Percentiles rank a stretch among this genome's conserved stretches.
These are phyloP conservation scores for Leucocoprinus leucothites DNA, from an alignment of 768 basidiomycete genomes.

Conservation along the genomic window DNA sequence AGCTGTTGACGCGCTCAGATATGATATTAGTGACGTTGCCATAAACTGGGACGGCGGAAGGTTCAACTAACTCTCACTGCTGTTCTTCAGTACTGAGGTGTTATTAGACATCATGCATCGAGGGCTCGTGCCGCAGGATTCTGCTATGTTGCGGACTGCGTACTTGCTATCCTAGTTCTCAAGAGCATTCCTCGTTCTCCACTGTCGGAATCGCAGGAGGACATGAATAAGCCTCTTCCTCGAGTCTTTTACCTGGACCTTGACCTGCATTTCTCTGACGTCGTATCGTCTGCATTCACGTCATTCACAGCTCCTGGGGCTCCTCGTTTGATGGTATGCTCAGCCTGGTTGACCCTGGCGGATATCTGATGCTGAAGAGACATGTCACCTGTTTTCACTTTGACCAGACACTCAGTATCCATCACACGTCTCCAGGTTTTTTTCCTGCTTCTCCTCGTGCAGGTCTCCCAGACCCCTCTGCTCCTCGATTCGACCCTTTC, in stretches of 20 bases:
- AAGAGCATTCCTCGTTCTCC: conserved; percentile 33
- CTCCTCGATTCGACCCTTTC: conserved; percentile 48
- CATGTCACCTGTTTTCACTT: not conserved
- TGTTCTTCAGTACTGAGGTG: not conserved
- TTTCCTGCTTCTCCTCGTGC: conserved; percentile 66
- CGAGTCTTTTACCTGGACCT: conserved; percentile 90
- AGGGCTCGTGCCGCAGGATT: conserved; percentile 81
- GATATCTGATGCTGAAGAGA: not conserved
- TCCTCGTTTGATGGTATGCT: not conserved
- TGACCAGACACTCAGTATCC: conserved; percentile 73
- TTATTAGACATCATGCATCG: conserved; percentile 73
- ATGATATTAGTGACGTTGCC: conserved; percentile 51
- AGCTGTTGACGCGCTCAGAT: conserved; percentile 59
- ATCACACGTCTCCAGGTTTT: conserved; percentile 81
- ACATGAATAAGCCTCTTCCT: conserved; percentile 19
- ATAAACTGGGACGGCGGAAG: conserved; percentile 94
- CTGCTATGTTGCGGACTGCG: conserved; percentile 91
- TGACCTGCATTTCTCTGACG: conserved; percentile 91
- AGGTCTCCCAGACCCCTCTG: conserved; percentile 36
- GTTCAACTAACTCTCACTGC: conserved; percentile 25
- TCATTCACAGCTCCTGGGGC: conserved; percentile 47
- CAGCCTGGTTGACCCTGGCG: not conserved
- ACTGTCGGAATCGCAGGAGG: conserved; percentile 8
- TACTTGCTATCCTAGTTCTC: conserved; percentile 76
- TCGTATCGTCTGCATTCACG: conserved; percentile 73